Evolutionary conservation across 2,329 filamentous ascomycete genomes (phyloP), one percentile per base, ranked within the genome.

Genomic region (Trichoderma arundinaceum): DNA sequence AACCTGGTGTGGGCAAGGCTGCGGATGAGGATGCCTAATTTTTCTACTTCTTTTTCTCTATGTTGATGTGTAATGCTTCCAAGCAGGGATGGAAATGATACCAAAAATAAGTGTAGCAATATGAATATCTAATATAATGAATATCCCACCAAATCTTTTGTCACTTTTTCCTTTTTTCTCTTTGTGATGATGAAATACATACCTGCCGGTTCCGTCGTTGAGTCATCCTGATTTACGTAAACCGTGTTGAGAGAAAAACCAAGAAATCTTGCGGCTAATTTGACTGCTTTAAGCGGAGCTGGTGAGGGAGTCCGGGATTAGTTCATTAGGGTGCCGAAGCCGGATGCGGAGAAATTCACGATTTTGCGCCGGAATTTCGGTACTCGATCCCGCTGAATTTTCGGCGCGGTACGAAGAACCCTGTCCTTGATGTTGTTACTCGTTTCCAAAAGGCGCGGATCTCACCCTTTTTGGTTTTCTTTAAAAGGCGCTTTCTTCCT

Each of bases 1-100:
- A 79, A 72, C 81, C 74, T 1, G 75, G 74, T 51, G 19, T 72
- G 19, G 69, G 70, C 60, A 75, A 77, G 69, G 65, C 53, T 10
- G 63, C 51, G 12, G 63, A 62, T 22, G 66, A 58, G 17, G 63
- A 64, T 19, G 51, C 56, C 46, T 56, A 51, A 57, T 17, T 19
- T 35, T 39, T 39, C 19, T 15, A 43, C 28, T 66, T 33, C 38
- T 52, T 48, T 12, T 44, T 35, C 13, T 59, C 22, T 28, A 28
- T 39, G 19, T 46, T 46, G 35, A 32, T 41, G 12, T 56, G 49
- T 38, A 35, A 46, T 41, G 46, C 28, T 63, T 41, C 28, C 7
- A 19, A 63, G 48, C 22, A 44, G 33, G 52, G 44, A 43, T 22
- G 39, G 65, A 59, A 49, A 64, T 67, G 65, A 67, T 67, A 67